Evolutionary conservation across 2,329 filamentous ascomycete genomes (phyloP).

Genomic region (Graphium sp.): DNA sequence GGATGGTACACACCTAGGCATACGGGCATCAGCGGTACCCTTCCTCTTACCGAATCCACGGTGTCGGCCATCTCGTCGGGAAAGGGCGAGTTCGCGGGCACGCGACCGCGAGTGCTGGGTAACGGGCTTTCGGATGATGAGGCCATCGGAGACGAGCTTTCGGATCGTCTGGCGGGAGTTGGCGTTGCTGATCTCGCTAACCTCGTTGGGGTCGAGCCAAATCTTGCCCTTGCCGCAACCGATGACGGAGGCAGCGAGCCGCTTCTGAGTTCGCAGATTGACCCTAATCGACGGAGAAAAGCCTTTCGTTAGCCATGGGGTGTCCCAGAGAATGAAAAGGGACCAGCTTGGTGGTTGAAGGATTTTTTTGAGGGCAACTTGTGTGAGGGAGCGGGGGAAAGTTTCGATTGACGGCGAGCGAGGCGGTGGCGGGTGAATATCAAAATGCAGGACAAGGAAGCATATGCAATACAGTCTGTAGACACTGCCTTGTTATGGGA

Average conservation of each 20-base stretch:
- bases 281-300: conserved; percentile 44
- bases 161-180: conserved; percentile 99
- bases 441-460: no score
- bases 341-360: no score
- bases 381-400: no score
- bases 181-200: conserved; percentile 98
- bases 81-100: conserved; percentile 86
- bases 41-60: conserved; percentile 99
- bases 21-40: conserved; percentile 99
- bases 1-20: conserved; percentile 66
- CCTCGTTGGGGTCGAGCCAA: conserved; percentile 99
- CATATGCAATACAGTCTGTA: no score
- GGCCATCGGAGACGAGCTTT: conserved; percentile 98
- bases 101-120: conserved; percentile 98
- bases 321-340: no score
- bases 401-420: no score
- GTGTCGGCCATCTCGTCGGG: conserved; percentile 91
- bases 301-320: conserved; percentile 5
- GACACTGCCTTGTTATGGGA: no score
- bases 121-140: conserved; percentile 99
- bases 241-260: conserved; percentile 95
- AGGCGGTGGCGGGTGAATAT: no score
- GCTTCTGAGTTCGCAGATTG: conserved; percentile 99
- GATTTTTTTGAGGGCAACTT: no score
- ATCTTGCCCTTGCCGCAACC: conserved; percentile 99